Evolutionary conservation across 495 filamentous ascomycete genomes (phyloP).

Genomic region (Rostrohypoxylon terebratum): DNA sequence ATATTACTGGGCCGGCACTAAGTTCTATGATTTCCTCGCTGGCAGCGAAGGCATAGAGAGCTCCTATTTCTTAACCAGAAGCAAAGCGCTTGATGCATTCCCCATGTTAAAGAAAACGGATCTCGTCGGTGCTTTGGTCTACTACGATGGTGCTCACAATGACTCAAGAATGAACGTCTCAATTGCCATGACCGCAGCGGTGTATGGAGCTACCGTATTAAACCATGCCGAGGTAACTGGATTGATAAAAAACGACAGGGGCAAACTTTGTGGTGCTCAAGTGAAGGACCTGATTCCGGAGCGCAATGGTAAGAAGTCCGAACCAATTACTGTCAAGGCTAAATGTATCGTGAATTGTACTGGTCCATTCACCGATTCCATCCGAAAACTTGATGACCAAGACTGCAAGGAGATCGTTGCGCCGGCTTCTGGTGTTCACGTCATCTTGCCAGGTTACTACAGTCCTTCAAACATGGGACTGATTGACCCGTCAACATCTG

Average conservation of each 20-base stretch:
- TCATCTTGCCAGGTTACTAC: constrained; percentile 96
- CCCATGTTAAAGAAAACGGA: constrained; percentile 95
- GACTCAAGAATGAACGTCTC: constrained; percentile 99
- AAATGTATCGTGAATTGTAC: constrained; percentile 98
- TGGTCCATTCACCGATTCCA: constrained; percentile 92
- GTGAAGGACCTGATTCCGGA: constrained; percentile 80
- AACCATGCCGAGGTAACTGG: constrained; percentile 93
- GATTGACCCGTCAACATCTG: constrained; percentile 93
- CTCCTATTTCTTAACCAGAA: constrained; percentile 95
- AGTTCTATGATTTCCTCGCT: constrained; percentile 93
- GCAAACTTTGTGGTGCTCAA: constrained; percentile 81
- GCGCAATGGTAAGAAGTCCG: constrained; percentile 57
- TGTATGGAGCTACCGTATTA: constrained; percentile 91
- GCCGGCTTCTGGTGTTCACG: constrained; percentile 92
- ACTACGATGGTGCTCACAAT: constrained; percentile 98
- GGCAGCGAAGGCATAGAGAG: constrained; percentile 97
- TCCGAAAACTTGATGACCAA: constrained; percentile 88
- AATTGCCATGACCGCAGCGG: constrained; percentile 91
- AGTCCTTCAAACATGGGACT: constrained; percentile 95
- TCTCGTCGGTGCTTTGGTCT: constrained; percentile 90
- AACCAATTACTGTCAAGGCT: constrained; percentile 81
- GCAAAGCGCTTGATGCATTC: constrained; percentile 93
- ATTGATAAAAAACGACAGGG: constrained; percentile 81
- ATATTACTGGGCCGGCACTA: constrained; percentile 97
- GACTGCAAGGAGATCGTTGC: constrained; percentile 86